Evolutionary conservation across 23 red algal genomes (phyloP), one percentile per base, ranked within the genome.

Genomic region (Porphyridium purpureum): DNA sequence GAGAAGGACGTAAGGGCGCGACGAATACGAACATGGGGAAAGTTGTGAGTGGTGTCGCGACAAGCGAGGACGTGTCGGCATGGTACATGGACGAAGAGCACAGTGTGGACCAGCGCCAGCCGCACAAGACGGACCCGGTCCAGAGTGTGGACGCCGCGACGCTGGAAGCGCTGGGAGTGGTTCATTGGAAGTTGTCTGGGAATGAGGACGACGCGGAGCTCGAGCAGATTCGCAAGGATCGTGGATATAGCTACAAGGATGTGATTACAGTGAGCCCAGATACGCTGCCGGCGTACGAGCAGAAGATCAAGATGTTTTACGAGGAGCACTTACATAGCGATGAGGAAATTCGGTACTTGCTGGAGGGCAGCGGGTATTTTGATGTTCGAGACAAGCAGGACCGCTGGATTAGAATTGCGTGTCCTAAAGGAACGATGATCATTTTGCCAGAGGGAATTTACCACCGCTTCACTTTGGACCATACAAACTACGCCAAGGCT

Each of bases 271-370:
- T 42, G 2, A 25, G 19, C 40, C 33, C 59, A 2, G 28, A 14
- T 4, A 19, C 35, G 33, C 17, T 64, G 38, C n/a, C n/a, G 8
- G 31, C 34, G 1, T 64, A 21, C 44, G 21, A 17, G 5, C 8
- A 15, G n/a, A 64, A 64, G 24, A 15, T 42, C 2, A 22, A 11
- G n/a, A 1, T 3, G 1, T 64, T 64, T 31, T 64, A 49, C 9
- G 59, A 64, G 40, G 59, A 64, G 40, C 59, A 64, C 40, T 26
- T 64, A 0, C 59, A 64, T 36, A 42, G 22, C 5, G 59, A 64
- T 26, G 35, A 41, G 27, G 59, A 64, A 42, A 36, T 64, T 17
- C 59, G 59, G 35, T 64, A 64, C 40, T 24, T 64, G 24, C 17
- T 47, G 9, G 59, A 41, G 11, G 59, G 59, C 27, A 27, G 59